Conservation (phyloP, 495 filamentous ascomycete genomes). For the Cercophora samala region DNA sequence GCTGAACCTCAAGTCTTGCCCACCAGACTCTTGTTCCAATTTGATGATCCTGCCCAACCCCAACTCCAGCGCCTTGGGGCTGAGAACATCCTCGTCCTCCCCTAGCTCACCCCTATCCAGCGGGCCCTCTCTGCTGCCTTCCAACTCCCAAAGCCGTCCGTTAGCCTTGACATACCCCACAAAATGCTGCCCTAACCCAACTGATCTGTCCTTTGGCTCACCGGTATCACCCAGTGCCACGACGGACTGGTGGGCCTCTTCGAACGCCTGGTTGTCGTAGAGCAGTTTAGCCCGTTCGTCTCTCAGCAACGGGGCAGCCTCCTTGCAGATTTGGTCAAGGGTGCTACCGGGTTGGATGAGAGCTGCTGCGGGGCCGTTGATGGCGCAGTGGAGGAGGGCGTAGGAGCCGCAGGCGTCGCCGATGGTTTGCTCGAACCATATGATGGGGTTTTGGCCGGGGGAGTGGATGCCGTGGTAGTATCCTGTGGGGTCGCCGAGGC, state of each 20-base stretch:
- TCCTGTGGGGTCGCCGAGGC: slow-evolving; percentile 16
- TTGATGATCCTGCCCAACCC: slow-evolving; percentile 57
- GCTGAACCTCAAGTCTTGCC: slow-evolving; percentile 53
- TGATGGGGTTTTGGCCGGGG: slow-evolving; percentile 42
- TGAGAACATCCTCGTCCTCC: slow-evolving; percentile 66
- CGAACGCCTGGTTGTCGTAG: slow-evolving; percentile 65
- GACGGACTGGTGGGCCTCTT: slow-evolving; percentile 65
- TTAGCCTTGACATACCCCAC: slow-evolving; percentile 71
- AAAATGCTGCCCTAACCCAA: slow-evolving; percentile 60
- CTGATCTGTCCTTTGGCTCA: slow-evolving; percentile 50
- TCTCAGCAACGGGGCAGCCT: slow-evolving; percentile 47
- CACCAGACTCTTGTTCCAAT: slow-evolving; percentile 41
- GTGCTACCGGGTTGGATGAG: slow-evolving; percentile 45
- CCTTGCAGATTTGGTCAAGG: slow-evolving; percentile 40
- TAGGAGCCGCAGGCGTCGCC: slow-evolving; percentile 83
- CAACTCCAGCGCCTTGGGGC: slow-evolving; percentile 59
- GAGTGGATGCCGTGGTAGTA: slow-evolving; percentile 16
- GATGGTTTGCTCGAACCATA: slow-evolving; percentile 94
- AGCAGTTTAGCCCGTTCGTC: slow-evolving; percentile 63
- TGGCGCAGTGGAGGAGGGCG: slow-evolving; percentile 72
- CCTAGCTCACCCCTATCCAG: slow-evolving; percentile 62
- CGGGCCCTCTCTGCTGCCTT: slow-evolving; percentile 69
- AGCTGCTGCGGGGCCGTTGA: slow-evolving; percentile 49
- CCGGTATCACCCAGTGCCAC: slow-evolving; percentile 64
- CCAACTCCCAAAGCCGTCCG: slow-evolving; percentile 76